A percentile compares a stretch with the other conserved stretches of the same genome.
Evolutionary conservation across 345 rosid species (phyloP).

Genomic region (Kernera saxatilis): DNA sequence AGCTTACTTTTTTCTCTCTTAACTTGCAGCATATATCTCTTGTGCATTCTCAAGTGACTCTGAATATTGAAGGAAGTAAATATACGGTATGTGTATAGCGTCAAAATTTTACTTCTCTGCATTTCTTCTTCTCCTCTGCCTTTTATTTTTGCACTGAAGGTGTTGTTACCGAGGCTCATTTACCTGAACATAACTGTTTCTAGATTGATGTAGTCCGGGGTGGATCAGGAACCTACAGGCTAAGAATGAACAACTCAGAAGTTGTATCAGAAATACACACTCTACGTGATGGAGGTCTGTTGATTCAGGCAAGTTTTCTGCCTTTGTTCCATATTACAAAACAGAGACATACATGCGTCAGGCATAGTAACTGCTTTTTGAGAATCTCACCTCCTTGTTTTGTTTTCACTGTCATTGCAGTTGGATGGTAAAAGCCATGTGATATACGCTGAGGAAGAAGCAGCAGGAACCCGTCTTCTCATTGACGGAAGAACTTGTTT

Average conservation of each 20-base stretch:
- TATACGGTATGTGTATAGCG: constrained; percentile 50
- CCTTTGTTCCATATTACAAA: background rate
- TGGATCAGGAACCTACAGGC: constrained; percentile 82
- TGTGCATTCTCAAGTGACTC: constrained; percentile 85
- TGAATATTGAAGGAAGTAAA: constrained; percentile 99
- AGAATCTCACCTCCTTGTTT: constrained; percentile 9
- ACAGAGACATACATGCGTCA: background rate
- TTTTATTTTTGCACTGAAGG: background rate
- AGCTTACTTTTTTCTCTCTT: constrained; percentile 18
- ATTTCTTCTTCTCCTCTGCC: background rate
- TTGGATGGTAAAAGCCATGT: constrained; percentile 97
- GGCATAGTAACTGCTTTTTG: background rate
- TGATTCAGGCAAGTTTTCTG: constrained; percentile 79
- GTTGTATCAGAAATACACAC: constrained; percentile 93
- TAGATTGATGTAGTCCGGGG: constrained; percentile 93
- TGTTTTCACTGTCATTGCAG: constrained; percentile 35
- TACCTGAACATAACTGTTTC: constrained; percentile 5
- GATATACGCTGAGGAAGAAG: constrained; percentile 99
- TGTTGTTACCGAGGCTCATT: background rate
- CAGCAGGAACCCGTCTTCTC: constrained; percentile 96
- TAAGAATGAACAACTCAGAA: constrained; percentile 81
- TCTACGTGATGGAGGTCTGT: constrained; percentile 89
- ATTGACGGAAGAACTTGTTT: constrained; percentile 98
- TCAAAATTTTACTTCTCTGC: background rate
- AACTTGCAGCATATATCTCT: constrained; percentile 86